Evolutionary conservation across 441 rosid genomes (phyloP).

Genomic region (Erysimum cheiri): DNA sequence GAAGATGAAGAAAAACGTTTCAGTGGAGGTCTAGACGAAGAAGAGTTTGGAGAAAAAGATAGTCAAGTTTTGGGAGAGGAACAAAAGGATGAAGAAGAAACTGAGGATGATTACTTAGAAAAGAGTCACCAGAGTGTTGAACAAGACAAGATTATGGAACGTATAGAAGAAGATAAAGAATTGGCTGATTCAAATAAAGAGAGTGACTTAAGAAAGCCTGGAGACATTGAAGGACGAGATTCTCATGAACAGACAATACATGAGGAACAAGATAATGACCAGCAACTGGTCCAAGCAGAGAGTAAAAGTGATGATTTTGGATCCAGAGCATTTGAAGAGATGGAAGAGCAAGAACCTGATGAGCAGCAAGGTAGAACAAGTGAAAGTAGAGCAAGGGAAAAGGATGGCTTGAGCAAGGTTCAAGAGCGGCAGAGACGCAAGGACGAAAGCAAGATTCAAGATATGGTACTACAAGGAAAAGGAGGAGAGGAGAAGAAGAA

Average conservation of each 20-base stretch:
- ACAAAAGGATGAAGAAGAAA: slow-evolving; percentile 10
- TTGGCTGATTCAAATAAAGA: slow-evolving; percentile 6
- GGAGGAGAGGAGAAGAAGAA: slow-evolving; percentile 14
- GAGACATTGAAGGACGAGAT: neutral
- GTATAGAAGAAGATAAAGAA: slow-evolving; percentile 17
- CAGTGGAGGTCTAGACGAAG: neutral
- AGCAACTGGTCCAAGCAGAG: slow-evolving; percentile 7
- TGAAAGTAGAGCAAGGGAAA: neutral
- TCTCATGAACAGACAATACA: slow-evolving; percentile 1
- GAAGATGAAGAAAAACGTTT: neutral
- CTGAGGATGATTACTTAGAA: slow-evolving; percentile 13
- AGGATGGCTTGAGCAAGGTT: slow-evolving; percentile 19
- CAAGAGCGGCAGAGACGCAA: slow-evolving; percentile 12
- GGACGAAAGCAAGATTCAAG: slow-evolving; percentile 14
- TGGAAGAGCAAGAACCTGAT: slow-evolving; percentile 18
- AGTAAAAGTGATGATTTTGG: neutral
- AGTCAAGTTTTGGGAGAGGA: neutral
- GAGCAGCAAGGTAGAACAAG: slow-evolving; percentile 12
- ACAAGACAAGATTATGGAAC: slow-evolving; percentile 24
- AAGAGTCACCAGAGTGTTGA: slow-evolving; percentile 23
- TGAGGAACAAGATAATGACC: slow-evolving; percentile 8
- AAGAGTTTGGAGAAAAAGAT: slow-evolving; percentile 22
- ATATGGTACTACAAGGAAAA: slow-evolving; percentile 14
- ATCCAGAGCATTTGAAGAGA: slow-evolving; percentile 19
- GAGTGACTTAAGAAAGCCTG: slow-evolving; percentile 13